Evolutionary conservation across 345 rosid species (phyloP), one percentile per base, ranked within the genome.

Genomic region (Ceriops decandra): DNA sequence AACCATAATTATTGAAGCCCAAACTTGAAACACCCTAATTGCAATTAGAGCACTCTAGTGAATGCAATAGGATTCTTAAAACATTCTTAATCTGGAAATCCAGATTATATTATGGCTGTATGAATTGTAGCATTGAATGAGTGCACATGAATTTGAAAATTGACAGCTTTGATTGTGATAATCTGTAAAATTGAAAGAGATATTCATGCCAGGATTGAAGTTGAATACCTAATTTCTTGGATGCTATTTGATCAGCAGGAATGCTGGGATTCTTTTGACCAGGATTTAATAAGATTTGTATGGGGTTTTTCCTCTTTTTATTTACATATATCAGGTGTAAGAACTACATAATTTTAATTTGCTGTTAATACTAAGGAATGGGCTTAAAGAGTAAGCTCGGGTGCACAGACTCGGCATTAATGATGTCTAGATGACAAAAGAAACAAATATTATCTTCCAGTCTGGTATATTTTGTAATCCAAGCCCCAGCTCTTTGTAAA

Each of bases 1-100:
- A 59, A 8, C 31, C 54, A 30, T 73, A 67, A 52, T 9, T 11
- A n/a, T 24, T 6, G 51, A 68, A 47, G 65, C 16, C 49, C 15
- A 11, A 42, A 13, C 49, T 42, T 11, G 17, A 42, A 42, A 3
- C 49, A 3, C 16, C 47, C 47, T 38, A 38, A 10, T 38, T 38
- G 47, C 13, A 38, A 38, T 38, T 9, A 38, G 47, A 38, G 47
- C 2, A 16, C 47, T 9, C 16, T 0, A 2, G 47, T 38, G 4
- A 42, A 3, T 42, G 49, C 49, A 42, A 42, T 42, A 42, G 49
- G 17, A 42, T 42, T 42, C 49, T 11, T 42, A 42, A 13, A 42
- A 42, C 15, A 17, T 13, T 42, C 17, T 13, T 42, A 42, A 42
- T 13, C 49, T 42, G 49, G 49, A 15, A 42, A 42, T 42, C 19